phyloP scores from a whole-genome alignment of 257 asterid genomes.

The Ophiorrhiza pumila region DNA sequence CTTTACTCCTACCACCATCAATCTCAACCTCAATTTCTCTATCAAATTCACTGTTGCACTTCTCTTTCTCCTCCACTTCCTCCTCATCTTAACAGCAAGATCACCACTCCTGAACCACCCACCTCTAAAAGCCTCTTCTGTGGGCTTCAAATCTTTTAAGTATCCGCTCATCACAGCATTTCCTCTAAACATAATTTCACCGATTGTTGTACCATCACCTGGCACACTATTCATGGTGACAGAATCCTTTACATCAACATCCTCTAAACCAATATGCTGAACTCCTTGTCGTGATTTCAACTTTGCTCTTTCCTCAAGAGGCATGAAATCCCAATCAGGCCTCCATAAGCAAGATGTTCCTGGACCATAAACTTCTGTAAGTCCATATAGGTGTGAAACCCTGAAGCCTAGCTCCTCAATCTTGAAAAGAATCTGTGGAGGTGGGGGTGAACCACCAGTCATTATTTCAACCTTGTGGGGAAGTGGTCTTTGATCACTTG shows the following conservation, averaged over 20 bases:
- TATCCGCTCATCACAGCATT: conserved; percentile 44
- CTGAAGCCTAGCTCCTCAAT: conserved; percentile 36
- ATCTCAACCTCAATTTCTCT: conserved; percentile 23
- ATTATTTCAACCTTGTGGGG: conserved; percentile 32
- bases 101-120: conserved; percentile 45
- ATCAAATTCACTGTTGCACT: conserved; percentile 40
- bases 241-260: conserved; percentile 29
- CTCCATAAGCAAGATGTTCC: conserved; percentile 34
- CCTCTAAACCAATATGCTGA: conserved; percentile 30
- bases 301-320: conserved; percentile 21
- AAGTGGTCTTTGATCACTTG: conserved; percentile 21
- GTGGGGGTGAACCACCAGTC: conserved; percentile 47
- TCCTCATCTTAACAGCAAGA: conserved; percentile 24
- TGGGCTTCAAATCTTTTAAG: conserved; percentile 29
- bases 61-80: conserved; percentile 31
- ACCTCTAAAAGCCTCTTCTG: conserved; percentile 32
- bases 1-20: conserved; percentile 53
- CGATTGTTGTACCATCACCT: conserved; percentile 34
- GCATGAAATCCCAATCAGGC: conserved; percentile 41
- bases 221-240: conserved; percentile 23
- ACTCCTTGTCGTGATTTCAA: conserved; percentile 36
- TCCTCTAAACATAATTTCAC: conserved; percentile 39
- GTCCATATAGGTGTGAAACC: conserved; percentile 35
- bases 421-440: conserved; percentile 33
- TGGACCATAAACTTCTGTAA: conserved; percentile 40